Evolutionary conservation across 345 rosid genomes (phyloP), one percentile per base, ranked within the genome.

Genomic region (Populus nigra): DNA sequence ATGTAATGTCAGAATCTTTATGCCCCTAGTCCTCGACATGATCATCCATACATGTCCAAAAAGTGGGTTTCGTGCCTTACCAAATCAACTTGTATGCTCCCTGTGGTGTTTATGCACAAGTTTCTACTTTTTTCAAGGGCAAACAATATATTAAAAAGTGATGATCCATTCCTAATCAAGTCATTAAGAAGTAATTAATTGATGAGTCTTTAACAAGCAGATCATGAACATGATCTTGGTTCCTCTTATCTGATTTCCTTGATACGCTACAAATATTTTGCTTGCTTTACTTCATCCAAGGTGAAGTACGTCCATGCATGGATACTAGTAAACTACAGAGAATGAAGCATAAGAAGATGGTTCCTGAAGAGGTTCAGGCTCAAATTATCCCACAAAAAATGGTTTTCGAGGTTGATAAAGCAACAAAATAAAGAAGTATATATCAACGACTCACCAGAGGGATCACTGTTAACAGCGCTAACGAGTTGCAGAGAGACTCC

Each of bases 401-500:
- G 55, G 20, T 4, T 16, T 49, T 49, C 55, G 22, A 55, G 61
- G 61, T 47, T 47, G 53, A 47, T 23, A 61, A 50, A 53, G 49
- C 59, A 68, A 38, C 3, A 18, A 38, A 39, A 76, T 5, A 45
- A 7, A 78, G 53, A 59, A 80, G 23, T 29, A 6, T 15, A 61
- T 15, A 29, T 65, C 15, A 38, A 65, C 45, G 72, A 63, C 67
- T 62, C 8, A 86, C 89, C 88, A 11, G 88, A 83, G 9, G 88
- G 79, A 23, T 90, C 91, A 9, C 80, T 72, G 29, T 81, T 59
- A 68, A 79, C 88, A 41, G 98, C 80, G 85, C 98, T 90, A 16
- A 95, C 81, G 66, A 95, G 98, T 38, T 88, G 97, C 73, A 95
- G 85, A 63, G 91, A 87, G 63, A 95, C 90, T 65, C 83, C 62